Percentiles rank a stretch among this genome's conserved stretches.
Evolutionary conservation across 768 basidiomycete genomes (phyloP).

Genomic region (Mycena latifolia): DNA sequence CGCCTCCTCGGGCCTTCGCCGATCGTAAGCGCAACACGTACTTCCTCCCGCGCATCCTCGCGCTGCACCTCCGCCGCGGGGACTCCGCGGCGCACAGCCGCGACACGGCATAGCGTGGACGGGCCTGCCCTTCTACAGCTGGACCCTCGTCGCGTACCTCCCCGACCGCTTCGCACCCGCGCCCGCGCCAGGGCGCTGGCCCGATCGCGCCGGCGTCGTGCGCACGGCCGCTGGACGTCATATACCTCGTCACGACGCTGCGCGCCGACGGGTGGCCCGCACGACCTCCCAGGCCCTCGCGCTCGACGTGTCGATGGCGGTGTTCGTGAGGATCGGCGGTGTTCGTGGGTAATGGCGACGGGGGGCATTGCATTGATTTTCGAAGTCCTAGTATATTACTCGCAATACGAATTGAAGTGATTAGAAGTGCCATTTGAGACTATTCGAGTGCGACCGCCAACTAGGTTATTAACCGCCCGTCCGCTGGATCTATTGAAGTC

Average conservation of each 20-base stretch:
- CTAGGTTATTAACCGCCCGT: too few species aligned
- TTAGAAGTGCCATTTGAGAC: too few species aligned
- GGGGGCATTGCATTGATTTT: too few species aligned
- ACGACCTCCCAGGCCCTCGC: neutral
- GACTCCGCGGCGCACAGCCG: constrained; percentile 42
- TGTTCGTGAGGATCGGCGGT: too few species aligned
- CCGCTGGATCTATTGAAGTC: too few species aligned
- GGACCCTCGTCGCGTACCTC: constrained; percentile 38
- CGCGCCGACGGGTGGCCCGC: constrained; percentile 48
- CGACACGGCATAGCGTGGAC: constrained; percentile 27
- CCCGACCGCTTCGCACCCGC: constrained; percentile 38
- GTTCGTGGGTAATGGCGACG: too few species aligned
- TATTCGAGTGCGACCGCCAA: too few species aligned
- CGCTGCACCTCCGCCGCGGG: constrained; percentile 43
- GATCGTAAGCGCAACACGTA: constrained; percentile 52
- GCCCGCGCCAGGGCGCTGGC: constrained; percentile 40
- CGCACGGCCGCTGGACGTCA: constrained; percentile 41
- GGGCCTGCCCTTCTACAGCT: constrained; percentile 32
- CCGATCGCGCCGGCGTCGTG: constrained; percentile 36
- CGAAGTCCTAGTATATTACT: too few species aligned
- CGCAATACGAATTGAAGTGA: too few species aligned
- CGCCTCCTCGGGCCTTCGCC: constrained; percentile 49
- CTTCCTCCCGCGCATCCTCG: constrained; percentile 46
- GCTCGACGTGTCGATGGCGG: too few species aligned
- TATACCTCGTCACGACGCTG: constrained; percentile 54